Evolutionary conservation across 768 basidiomycete genomes (phyloP), one percentile per base, ranked within the genome.

Genomic region (Scleroderma bovista): DNA sequence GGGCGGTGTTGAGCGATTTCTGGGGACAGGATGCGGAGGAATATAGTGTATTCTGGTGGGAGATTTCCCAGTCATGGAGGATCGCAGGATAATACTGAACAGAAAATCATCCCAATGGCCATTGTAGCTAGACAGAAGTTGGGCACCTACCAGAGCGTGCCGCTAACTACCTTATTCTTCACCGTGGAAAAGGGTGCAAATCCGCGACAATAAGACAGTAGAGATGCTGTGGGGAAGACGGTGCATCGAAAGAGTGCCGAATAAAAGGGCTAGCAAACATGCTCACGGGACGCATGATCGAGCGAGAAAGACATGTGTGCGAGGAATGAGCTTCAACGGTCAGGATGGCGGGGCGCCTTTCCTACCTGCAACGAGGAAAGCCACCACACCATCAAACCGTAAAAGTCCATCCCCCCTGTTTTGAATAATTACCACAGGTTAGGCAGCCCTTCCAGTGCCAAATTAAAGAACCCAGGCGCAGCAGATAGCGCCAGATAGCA

Each of bases 131-230:
- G 46, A 54, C 39, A 46, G 47, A 52, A 34, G 48, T 34, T 2
- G 36, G 19, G 43, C 20, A 60, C 65, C 40, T 47, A 66, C 65
- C 56, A 52, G 46, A 56, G 58, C 44, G 46, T 44, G 41, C 50
- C 11, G 33, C 43, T 41, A 11, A 44, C 48, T 47, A 48, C 39
- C 52, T 52, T 57, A 45, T 55, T 58, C 53, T 60, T 55, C 42
- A 61, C 53, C 64, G 64, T 66, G 65, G 64, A 62, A 66, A 67
- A 65, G 51, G 49, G 58, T 1, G 51, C 58, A 53, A 54, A 57
- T 29, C 44, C 32, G 52, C 48, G 38, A 56, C 32, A 54, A 47
- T 43, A 53, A 19, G 44, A 15, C 13, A 32, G 47, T 45, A 15
- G 51, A 40, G 34, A 34, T n/a, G n/a, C n/a, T n/a, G n/a, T n/a